Percentiles rank a stretch among this genome's conserved stretches.
Evolutionary conservation across 2,329 filamentous ascomycete genomes (phyloP).

Genomic region (Xylariaceae sp.): DNA sequence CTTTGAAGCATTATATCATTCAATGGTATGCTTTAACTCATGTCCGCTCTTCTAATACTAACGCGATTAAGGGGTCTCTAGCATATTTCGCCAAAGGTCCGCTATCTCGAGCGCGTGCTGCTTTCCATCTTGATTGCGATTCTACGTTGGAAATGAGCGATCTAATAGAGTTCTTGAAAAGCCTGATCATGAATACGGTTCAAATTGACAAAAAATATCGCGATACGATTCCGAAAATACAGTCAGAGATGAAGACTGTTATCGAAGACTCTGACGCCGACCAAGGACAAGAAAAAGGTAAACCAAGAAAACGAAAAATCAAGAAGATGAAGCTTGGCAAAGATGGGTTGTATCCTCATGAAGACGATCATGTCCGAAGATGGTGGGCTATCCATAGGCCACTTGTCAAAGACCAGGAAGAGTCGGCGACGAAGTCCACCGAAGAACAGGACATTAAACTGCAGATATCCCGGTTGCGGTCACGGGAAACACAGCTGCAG

Average conservation of each 20-base stretch:
- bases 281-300: constrained; percentile 48
- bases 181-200: constrained; percentile 69
- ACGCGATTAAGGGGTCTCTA: constrained; percentile 69
- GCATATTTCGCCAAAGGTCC: constrained; percentile 87
- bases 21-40: constrained; percentile 57
- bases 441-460: constrained; percentile 63
- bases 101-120: constrained; percentile 74
- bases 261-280: constrained; percentile 64
- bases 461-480: constrained; percentile 70
- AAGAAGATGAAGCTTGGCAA: constrained; percentile 73
- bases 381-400: constrained; percentile 74
- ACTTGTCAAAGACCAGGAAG: constrained; percentile 54
- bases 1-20: constrained; percentile 66
- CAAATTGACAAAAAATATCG: constrained; percentile 81
- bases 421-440: constrained; percentile 43
- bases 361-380: constrained; percentile 67
- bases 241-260: constrained; percentile 62
- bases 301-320: constrained; percentile 58
- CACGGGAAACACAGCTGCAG: constrained; percentile 80
- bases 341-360: constrained; percentile 70
- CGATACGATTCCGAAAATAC: constrained; percentile 70
- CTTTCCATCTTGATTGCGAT: constrained; percentile 70
- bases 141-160: constrained; percentile 66
- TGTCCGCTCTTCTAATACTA: constrained; percentile 37
- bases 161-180: constrained; percentile 72